Evolutionary conservation across 768 basidiomycete genomes (phyloP).

Genomic region (Pleurotus giganteus): DNA sequence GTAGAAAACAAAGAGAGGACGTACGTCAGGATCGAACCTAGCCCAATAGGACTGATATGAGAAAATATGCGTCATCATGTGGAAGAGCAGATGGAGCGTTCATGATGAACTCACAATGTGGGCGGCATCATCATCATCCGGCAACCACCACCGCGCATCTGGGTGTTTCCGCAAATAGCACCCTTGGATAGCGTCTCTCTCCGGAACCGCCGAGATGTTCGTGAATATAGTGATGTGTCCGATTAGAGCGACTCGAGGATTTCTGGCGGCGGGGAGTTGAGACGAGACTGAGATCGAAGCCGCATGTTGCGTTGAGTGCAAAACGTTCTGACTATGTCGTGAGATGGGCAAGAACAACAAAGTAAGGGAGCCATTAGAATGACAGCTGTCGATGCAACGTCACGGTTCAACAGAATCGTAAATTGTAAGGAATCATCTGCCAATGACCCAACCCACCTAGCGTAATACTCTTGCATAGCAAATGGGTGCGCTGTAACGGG

Average conservation of each 20-base stretch:
- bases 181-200: conserved; percentile 28
- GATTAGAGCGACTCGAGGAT: conserved; percentile 47
- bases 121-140: conserved; percentile 40
- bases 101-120: conserved; percentile 34
- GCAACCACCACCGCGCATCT: conserved; percentile 49
- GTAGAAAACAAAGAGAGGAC: conserved; percentile 14
- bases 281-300: conserved; percentile 45
- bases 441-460: conserved; percentile 21
- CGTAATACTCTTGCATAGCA: conserved; percentile 54
- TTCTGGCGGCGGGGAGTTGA: conserved; percentile 37
- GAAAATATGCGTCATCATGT: not conserved
- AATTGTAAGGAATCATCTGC: not conserved
- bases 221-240: conserved; percentile 47
- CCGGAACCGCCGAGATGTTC: conserved; percentile 25
- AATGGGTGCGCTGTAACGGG: conserved; percentile 40
- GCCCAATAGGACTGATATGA: conserved; percentile 48
- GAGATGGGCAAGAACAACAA: conserved; percentile 54
- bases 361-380: conserved; percentile 49
- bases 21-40: conserved; percentile 50
- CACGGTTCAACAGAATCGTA: too few relatives aligned
- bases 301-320: conserved; percentile 33
- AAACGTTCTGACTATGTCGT: conserved; percentile 50
- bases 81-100: not conserved
- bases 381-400: too few relatives aligned
- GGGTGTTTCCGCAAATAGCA: conserved; percentile 48